A percentile compares a stretch with the other conserved stretches of the same genome.
These are phyloP conservation scores for Nelumbo lutea DNA, from an alignment of 164 flowering plant species.

Conservation along the genomic window DNA sequence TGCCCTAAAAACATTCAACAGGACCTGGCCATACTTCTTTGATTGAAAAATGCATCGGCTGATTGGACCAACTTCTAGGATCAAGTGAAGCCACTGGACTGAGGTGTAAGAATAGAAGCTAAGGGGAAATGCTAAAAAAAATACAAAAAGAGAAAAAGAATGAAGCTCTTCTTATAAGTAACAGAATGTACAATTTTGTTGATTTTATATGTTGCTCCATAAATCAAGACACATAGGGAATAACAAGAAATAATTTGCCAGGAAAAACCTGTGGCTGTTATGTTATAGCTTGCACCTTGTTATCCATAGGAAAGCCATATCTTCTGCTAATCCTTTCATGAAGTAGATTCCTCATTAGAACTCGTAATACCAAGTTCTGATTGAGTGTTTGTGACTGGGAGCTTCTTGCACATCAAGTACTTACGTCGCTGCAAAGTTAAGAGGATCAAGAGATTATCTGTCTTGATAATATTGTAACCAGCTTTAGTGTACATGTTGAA, in stretches of 20 bases:
- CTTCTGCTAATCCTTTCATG: slow-evolving; percentile 11
- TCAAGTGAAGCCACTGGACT: neutral
- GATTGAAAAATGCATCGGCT: too few species aligned
- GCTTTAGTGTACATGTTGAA: slow-evolving; percentile 84
- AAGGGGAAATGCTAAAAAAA: neutral
- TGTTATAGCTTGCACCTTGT: slow-evolving; percentile 9
- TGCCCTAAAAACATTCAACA: too few species aligned
- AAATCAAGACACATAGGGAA: neutral
- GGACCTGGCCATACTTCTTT: too few species aligned
- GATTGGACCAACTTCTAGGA: too few species aligned
- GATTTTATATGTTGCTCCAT: neutral
- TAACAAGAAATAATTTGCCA: neutral
- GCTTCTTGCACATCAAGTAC: slow-evolving; percentile 80
- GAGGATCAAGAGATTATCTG: slow-evolving; percentile 59
- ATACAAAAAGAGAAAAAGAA: neutral
- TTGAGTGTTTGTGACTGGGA: slow-evolving; percentile 29
- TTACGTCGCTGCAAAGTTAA: slow-evolving; percentile 82
- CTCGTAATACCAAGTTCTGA: slow-evolving; percentile 21
- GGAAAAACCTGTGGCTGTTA: neutral
- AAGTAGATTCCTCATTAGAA: slow-evolving; percentile 21
- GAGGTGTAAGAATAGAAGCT: neutral
- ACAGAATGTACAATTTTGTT: slow-evolving; percentile 6
- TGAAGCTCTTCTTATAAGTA: neutral
- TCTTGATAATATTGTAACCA: slow-evolving; percentile 61
- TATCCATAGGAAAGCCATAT: neutral